Conservation (phyloP, 2,329 filamentous ascomycete species). For the Ceratocystis lukuohia region DNA sequence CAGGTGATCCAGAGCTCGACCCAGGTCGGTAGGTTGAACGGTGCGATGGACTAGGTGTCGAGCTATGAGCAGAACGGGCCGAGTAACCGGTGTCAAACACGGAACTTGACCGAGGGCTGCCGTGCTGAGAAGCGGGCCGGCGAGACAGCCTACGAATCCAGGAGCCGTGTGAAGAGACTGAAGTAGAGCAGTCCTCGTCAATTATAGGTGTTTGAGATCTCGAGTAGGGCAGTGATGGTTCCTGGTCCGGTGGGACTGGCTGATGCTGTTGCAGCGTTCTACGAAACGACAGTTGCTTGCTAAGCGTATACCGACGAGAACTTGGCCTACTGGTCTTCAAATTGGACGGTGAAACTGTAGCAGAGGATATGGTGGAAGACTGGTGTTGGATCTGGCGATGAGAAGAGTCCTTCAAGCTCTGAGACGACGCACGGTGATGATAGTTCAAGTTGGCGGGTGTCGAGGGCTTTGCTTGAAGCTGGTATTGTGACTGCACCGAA, state of each 20-base stretch:
- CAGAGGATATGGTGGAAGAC: conserved; percentile 21
- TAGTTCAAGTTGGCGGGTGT: conserved; percentile 1
- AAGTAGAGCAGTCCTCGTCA: conserved; percentile 39
- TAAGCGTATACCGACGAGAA: conserved; percentile 21
- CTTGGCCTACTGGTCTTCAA: conserved; percentile 22
- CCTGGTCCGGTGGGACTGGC: background rate
- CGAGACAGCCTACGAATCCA: conserved; percentile 62
- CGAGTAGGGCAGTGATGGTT: conserved; percentile 20
- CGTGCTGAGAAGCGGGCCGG: conserved; percentile 50
- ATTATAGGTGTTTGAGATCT: conserved; percentile 21
- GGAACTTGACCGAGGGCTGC: conserved; percentile 49
- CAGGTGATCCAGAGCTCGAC: conserved; percentile 20
- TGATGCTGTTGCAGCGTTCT: conserved; percentile 10
- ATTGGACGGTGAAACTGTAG: conserved; percentile 17
- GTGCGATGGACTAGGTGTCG: background rate
- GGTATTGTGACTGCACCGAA: background rate
- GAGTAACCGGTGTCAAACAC: conserved; percentile 35
- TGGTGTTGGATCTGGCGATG: conserved; percentile 17
- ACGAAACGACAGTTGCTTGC: conserved; percentile 18
- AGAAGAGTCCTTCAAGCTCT: conserved; percentile 16
- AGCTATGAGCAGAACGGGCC: background rate
- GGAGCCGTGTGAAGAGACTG: conserved; percentile 45
- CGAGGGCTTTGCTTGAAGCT: too few species aligned
- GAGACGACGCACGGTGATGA: conserved; percentile 10
- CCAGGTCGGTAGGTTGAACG: conserved; percentile 17